phyloP scores from a whole-genome alignment of 352 stramenopile genomes.

The Phytopythium boreale region DNA sequence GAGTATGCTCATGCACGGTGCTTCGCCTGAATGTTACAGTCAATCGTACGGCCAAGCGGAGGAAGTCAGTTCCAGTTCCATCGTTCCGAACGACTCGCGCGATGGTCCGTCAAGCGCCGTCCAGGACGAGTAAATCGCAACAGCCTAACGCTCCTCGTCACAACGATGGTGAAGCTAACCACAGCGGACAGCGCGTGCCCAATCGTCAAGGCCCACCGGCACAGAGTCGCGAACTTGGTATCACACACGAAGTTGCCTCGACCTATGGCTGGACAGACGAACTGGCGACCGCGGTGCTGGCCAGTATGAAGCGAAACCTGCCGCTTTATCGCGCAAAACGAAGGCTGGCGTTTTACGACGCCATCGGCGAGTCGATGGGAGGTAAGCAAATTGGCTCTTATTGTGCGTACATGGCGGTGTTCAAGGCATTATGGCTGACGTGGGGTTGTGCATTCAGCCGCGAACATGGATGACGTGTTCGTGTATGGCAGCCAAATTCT shows the following conservation, averaged over 20 bases:
- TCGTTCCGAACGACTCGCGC: background rate
- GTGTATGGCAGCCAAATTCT: slow-evolving; percentile 33
- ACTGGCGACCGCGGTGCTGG: background rate
- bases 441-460: background rate
- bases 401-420: background rate
- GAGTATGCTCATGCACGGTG: background rate
- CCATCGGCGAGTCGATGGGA: background rate
- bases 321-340: slow-evolving; percentile 1
- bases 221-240: background rate
- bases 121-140: background rate
- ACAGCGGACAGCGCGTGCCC: background rate
- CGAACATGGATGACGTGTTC: slow-evolving; percentile 13
- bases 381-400: background rate
- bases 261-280: slow-evolving; percentile 2
- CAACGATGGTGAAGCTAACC: background rate
- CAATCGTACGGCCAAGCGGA: background rate
- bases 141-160: background rate
- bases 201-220: background rate
- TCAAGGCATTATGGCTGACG: background rate
- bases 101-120: background rate
- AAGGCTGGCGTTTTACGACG: background rate
- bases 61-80: background rate
- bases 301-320: slow-evolving; percentile 1
- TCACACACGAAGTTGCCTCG: background rate
- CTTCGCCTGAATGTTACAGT: background rate